Evolutionary conservation across 148 eudicot genomes (phyloP).

Genomic region (Vaccinium macrocarpon): DNA sequence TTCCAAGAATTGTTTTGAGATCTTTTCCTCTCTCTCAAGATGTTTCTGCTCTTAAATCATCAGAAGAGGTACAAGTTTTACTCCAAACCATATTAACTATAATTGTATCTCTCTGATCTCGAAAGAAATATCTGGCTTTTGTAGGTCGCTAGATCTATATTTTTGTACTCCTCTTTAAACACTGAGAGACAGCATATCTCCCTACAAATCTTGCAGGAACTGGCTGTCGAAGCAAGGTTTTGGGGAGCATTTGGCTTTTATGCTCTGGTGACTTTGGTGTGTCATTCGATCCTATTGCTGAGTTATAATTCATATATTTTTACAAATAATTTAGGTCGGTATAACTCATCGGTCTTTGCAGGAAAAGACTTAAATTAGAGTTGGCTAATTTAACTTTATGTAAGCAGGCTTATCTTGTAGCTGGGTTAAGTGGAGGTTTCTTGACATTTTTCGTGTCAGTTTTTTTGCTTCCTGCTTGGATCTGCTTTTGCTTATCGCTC

Average conservation of each 20-base stretch:
- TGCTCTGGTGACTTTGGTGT: constrained; percentile 68
- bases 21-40: constrained; percentile 51
- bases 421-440: constrained; percentile 87
- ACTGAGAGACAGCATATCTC: constrained; percentile 1
- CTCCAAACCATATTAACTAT: not conserved
- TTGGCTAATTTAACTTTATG: constrained; percentile 23
- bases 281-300: constrained; percentile 16
- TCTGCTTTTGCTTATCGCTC: constrained; percentile 40
- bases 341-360: not conserved
- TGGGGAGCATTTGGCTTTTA: constrained; percentile 97
- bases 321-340: not conserved
- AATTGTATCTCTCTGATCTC: not conserved
- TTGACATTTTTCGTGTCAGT: constrained; percentile 57
- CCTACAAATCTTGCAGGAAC: constrained; percentile 46
- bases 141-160: not conserved
- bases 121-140: not conserved
- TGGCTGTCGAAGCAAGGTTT: constrained; percentile 62
- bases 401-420: constrained; percentile 66
- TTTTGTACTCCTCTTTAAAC: not conserved
- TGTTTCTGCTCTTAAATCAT: constrained; percentile 33
- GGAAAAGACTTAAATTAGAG: not conserved
- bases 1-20: constrained; percentile 61
- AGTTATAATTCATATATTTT: not conserved
- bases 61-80: constrained; percentile 50
- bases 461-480: constrained; percentile 80